These are phyloP conservation scores for Penicillium steckii DNA, from an alignment of 495 filamentous ascomycete genomes.

Conservation along the genomic window DNA sequence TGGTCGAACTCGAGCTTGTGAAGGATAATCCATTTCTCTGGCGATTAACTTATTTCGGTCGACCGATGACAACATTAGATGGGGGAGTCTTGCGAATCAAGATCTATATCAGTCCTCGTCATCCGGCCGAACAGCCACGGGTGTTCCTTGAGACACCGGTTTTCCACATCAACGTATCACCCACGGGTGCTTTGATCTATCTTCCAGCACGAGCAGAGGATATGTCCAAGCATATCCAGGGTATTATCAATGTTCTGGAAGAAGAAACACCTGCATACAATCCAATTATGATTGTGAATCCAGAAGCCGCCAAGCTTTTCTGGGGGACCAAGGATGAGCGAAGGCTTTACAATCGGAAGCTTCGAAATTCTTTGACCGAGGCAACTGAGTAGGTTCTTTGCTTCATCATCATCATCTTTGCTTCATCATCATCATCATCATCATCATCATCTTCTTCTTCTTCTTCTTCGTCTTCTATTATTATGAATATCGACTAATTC, in stretches of 20 bases:
- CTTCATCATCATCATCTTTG: not conserved
- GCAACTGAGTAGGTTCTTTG: not conserved
- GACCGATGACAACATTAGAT: slow-evolving; percentile 90
- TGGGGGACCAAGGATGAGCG: slow-evolving; percentile 81
- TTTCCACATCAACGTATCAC: slow-evolving; percentile 86
- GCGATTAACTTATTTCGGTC: slow-evolving; percentile 78
- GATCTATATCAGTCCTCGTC: slow-evolving; percentile 80
- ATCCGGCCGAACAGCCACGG: slow-evolving; percentile 89
- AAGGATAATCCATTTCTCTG: slow-evolving; percentile 57
- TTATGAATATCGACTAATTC: not conserved
- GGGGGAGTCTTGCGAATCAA: slow-evolving; percentile 85
- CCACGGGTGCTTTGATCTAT: slow-evolving; percentile 80
- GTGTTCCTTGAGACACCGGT: slow-evolving; percentile 76
- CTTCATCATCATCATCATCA: too few species aligned
- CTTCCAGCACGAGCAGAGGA: slow-evolving; percentile 72
- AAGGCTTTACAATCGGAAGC: slow-evolving; percentile 77
- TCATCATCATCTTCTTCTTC: too few species aligned
- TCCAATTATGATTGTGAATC: slow-evolving; percentile 83
- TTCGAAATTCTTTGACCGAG: slow-evolving; percentile 55
- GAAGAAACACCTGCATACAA: slow-evolving; percentile 88
- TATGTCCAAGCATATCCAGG: slow-evolving; percentile 78
- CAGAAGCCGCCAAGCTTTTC: slow-evolving; percentile 80
- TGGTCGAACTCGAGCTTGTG: slow-evolving; percentile 71
- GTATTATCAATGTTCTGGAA: slow-evolving; percentile 79
- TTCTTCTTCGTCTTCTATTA: too few species aligned